Percentiles rank a stretch among this genome's conserved stretches.
Conservation (phyloP, 2,329 filamentous ascomycete genomes). For the Pseudopyrenochaeta lycopersici region DNA sequence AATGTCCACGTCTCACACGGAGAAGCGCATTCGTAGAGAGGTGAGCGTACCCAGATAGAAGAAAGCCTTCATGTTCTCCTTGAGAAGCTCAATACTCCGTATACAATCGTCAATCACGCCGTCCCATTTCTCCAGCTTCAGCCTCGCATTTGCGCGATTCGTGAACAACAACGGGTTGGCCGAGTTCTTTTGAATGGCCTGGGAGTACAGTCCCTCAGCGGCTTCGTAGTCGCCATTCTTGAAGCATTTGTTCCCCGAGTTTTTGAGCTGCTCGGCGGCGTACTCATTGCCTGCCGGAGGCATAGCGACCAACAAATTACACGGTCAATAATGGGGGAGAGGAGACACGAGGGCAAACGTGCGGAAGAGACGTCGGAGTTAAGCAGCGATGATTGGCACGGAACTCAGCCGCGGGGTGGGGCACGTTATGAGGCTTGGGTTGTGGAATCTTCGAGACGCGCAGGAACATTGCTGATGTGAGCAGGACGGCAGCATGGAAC, state of each 20-base stretch:
- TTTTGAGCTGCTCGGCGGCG: slow-evolving; percentile 58
- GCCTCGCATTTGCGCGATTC: slow-evolving; percentile 84
- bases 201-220: slow-evolving; percentile 76
- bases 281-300: slow-evolving; percentile 45
- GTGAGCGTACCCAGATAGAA: slow-evolving; percentile 70
- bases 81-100: slow-evolving; percentile 73
- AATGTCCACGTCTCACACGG: not conserved
- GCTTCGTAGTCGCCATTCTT: slow-evolving; percentile 69
- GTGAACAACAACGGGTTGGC: slow-evolving; percentile 83
- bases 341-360: slow-evolving; percentile 1
- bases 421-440: slow-evolving; percentile 17
- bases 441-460: slow-evolving; percentile 37
- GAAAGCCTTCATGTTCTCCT: slow-evolving; percentile 78
- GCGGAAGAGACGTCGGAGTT: slow-evolving; percentile 31
- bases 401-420: slow-evolving; percentile 20
- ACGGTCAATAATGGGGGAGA: slow-evolving; percentile 5
- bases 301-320: slow-evolving; percentile 15
- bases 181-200: slow-evolving; percentile 82
- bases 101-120: slow-evolving; percentile 80
- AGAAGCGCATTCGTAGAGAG: not conserved
- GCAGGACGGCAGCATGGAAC: slow-evolving; percentile 12
- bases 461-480: slow-evolving; percentile 21
- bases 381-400: slow-evolving; percentile 30
- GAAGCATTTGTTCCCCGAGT: slow-evolving; percentile 71
- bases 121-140: slow-evolving; percentile 77